Percentiles rank a stretch among this genome's conserved stretches.
Conservation (phyloP, 257 asterid species). For the Marsdenia floribunda region DNA sequence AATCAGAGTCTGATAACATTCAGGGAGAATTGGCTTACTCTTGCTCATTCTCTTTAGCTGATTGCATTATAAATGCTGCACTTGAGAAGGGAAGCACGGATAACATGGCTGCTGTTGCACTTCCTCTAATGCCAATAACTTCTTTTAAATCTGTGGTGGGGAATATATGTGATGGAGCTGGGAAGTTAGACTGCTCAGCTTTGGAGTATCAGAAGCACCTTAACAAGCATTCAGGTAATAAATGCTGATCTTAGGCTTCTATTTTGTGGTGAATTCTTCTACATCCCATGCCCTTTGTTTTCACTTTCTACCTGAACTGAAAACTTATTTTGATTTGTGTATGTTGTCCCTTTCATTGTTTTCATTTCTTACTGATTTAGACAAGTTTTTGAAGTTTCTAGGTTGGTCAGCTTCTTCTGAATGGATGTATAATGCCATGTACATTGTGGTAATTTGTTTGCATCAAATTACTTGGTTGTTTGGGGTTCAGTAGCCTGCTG, state of each 20-base stretch:
- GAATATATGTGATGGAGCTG: slow-evolving; percentile 31
- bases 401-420: background rate
- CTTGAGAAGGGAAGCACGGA: slow-evolving; percentile 78
- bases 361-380: background rate
- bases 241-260: slow-evolving; percentile 20
- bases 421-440: background rate
- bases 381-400: background rate
- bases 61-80: slow-evolving; percentile 75
- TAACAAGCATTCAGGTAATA: slow-evolving; percentile 45
- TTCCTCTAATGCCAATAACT: slow-evolving; percentile 49
- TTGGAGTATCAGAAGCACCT: slow-evolving; percentile 43
- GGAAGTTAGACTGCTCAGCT: slow-evolving; percentile 36
- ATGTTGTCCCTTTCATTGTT: background rate
- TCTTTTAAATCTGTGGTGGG: slow-evolving; percentile 26
- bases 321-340: background rate
- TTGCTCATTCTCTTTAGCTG: slow-evolving; percentile 71
- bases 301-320: background rate
- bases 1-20: slow-evolving; percentile 44
- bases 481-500: background rate
- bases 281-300: background rate
- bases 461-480: background rate
- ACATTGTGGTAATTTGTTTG: background rate
- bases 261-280: background rate
- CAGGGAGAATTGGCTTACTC: slow-evolving; percentile 40
- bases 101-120: slow-evolving; percentile 77